These are phyloP conservation scores for Naganishia randhawae DNA, from an alignment of 768 basidiomycete species.

Conservation along the genomic window DNA sequence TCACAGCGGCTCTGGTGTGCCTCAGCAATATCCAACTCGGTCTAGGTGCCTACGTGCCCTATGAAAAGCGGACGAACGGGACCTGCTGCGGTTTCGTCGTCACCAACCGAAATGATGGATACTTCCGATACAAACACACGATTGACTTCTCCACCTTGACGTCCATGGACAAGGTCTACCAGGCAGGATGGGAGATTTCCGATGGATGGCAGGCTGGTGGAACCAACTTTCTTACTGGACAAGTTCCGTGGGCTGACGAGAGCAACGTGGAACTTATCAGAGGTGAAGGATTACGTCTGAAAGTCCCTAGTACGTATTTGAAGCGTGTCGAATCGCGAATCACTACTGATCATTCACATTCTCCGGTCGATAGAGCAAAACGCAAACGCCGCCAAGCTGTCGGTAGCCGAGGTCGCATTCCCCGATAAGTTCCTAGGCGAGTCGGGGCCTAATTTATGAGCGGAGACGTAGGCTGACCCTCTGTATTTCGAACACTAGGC, in stretches of 20 bases:
- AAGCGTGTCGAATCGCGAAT: neutral
- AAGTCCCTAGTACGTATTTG: conserved; percentile 1
- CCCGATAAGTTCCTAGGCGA: conserved; percentile 21
- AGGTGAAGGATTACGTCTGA: neutral
- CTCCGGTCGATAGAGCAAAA: neutral
- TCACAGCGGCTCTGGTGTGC: neutral
- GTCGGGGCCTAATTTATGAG: conserved; percentile 27
- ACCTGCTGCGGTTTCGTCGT: conserved; percentile 2
- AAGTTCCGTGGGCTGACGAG: neutral
- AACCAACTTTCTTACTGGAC: neutral
- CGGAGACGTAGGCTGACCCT: conserved; percentile 14
- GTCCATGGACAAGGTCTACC: conserved; percentile 8
- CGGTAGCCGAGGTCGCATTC: conserved; percentile 28
- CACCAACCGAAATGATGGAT: neutral
- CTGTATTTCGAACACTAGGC: neutral
- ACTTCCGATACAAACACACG: neutral
- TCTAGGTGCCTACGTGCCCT: neutral
- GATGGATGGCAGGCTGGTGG: conserved; percentile 8
- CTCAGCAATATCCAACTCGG: neutral
- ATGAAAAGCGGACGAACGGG: neutral
- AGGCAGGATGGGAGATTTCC: neutral
- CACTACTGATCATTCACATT: neutral
- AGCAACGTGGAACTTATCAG: conserved; percentile 5
- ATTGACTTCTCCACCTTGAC: neutral
- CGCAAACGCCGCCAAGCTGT: conserved; percentile 11